Conservation (phyloP, 371 early-diverging fungal species). For the Vittaforma corneae region DNA sequence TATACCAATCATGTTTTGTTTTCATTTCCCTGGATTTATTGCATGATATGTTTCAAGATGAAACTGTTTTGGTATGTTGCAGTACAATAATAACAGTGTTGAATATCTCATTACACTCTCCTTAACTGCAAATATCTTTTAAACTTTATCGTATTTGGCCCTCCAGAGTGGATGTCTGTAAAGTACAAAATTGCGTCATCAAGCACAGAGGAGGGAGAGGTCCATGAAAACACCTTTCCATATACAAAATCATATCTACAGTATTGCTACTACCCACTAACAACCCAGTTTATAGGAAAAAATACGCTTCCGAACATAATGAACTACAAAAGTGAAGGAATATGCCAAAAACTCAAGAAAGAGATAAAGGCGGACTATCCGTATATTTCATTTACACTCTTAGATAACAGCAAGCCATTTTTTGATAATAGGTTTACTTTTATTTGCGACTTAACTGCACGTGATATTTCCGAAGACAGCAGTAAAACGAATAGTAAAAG, state of each 20-base stretch:
- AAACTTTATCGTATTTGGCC: too few relatives aligned
- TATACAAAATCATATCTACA: conserved; percentile 18
- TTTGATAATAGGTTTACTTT: conserved; percentile 31
- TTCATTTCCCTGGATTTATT: too few relatives aligned
- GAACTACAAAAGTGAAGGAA: conserved; percentile 20
- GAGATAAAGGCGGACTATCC: conserved; percentile 37
- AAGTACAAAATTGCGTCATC: conserved; percentile 34
- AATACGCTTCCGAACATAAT: conserved; percentile 34
- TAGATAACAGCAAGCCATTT: conserved; percentile 29
- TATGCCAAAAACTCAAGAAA: conserved; percentile 33
- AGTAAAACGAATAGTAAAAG: background rate
- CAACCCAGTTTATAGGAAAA: conserved; percentile 27
- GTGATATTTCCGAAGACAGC: background rate
- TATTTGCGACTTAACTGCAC: background rate
- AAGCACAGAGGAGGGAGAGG: conserved; percentile 41
- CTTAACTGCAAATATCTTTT: too few relatives aligned
- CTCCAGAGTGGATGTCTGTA: too few relatives aligned
- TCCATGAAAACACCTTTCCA: conserved; percentile 27
- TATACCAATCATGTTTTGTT: too few relatives aligned
- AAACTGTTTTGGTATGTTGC: too few relatives aligned
- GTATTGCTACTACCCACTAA: conserved; percentile 30
- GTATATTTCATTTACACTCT: conserved; percentile 13
- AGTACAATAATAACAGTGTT: too few relatives aligned
- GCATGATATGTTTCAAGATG: too few relatives aligned
- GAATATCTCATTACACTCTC: too few relatives aligned